A percentile compares a stretch with the other conserved stretches of the same genome.
Evolutionary conservation across 2,329 filamentous ascomycete species (phyloP).

Genomic region (Diaporthe caulivora): DNA sequence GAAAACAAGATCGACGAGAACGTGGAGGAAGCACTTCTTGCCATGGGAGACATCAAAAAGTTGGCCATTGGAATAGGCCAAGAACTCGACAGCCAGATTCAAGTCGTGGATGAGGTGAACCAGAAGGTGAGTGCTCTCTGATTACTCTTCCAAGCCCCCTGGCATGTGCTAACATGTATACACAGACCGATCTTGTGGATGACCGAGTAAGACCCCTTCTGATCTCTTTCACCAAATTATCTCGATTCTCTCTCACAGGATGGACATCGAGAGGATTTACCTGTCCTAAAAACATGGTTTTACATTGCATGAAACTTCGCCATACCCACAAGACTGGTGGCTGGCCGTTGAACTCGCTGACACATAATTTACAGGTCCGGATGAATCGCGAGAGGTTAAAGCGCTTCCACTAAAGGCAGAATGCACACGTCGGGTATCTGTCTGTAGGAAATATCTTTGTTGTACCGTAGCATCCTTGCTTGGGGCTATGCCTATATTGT

Average conservation of each 20-base stretch:
- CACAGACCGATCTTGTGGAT: conserved; percentile 84
- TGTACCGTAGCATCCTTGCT: neutral
- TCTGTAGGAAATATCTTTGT: too few species aligned
- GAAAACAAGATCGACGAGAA: conserved; percentile 68
- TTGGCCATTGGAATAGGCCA: conserved; percentile 82
- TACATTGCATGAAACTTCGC: neutral
- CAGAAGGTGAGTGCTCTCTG: conserved; percentile 71
- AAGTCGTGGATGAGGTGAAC: conserved; percentile 79
- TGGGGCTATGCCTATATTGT: neutral
- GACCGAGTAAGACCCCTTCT: conserved; percentile 72
- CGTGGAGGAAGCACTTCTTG: conserved; percentile 74
- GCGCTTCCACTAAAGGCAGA: conserved; percentile 59
- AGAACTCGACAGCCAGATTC: conserved; percentile 81
- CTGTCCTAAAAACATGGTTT: neutral
- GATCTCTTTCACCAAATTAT: neutral
- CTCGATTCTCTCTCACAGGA: too few species aligned
- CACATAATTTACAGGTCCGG: conserved; percentile 7
- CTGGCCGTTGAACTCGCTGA: neutral
- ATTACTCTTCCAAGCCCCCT: too few species aligned
- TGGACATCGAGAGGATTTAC: too few species aligned
- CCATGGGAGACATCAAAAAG: conserved; percentile 77
- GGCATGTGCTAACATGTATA: conserved; percentile 10
- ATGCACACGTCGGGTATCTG: neutral
- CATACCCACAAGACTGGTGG: neutral
- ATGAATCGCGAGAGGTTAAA: conserved; percentile 81